Evolutionary conservation across 495 filamentous ascomycete species (phyloP), one percentile per base, ranked within the genome.

Genomic region (Bathelium albidoporum): DNA sequence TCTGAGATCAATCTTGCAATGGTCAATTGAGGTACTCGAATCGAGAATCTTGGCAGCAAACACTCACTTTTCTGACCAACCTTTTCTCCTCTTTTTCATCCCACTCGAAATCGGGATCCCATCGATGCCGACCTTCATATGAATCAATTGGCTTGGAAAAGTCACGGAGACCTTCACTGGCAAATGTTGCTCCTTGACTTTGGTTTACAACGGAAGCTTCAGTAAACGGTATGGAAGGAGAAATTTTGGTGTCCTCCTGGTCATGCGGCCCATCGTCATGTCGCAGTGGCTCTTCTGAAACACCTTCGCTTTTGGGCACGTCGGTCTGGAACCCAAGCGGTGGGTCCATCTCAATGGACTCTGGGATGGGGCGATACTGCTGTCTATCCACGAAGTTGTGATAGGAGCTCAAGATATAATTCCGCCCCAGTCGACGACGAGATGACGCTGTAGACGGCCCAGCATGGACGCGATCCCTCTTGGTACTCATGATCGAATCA

Each of bases 121-220:
- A 92, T 20, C 89, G 84, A 73, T 91, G 88, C n/a, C 74, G 70
- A 0, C 87, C 86, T 73, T 89, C 87, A 72, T 87, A 89, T 9
- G 72, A 72, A 1, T 81, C 76, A 43, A 85, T 83, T 3, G 87
- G 87, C 59, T 79, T 79, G 66, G 86, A 87, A 67, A 76, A 78
- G 26, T 71, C 61, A 0, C 74, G 66, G 5, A 76, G 62, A 22
- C 65, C 70, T 18, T 64, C 44, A 1, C 58, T 66, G 22, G 43
- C 64, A 61, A 72, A 74, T 22, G 72, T 68, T 9, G 5, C 66
- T 53, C 36, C 58, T 43, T 18, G 59, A 43, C 28, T 63, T 70
- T 4, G 29, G 20, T 28, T 18, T 32, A 34, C 7, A 41, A 24
- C 3, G 29, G 44, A 52, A 32, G 22, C 39, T 26, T 60, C 44